phyloP scores from a whole-genome alignment of 2,329 filamentous ascomycete species.

The Aspergillus versicolor region DNA sequence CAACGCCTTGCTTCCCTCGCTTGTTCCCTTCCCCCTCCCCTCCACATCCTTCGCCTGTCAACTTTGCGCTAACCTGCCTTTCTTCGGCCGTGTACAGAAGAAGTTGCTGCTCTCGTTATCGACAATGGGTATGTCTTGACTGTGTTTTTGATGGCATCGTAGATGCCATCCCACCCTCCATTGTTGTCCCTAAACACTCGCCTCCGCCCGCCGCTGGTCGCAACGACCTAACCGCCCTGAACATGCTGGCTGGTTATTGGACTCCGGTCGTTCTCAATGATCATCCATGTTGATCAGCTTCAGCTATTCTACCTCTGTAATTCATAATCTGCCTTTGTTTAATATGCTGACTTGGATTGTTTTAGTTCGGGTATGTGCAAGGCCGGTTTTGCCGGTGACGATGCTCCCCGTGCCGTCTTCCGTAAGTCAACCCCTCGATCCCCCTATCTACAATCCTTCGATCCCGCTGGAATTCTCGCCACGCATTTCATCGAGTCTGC shows the following conservation, averaged over 20 bases:
- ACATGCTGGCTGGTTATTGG: not conserved
- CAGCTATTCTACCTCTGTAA: not conserved
- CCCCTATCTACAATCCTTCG: slow-evolving; percentile 10
- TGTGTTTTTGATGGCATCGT: slow-evolving; percentile 14
- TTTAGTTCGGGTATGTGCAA: slow-evolving; percentile 99
- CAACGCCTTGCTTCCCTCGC: slow-evolving; percentile 25
- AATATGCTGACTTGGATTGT: slow-evolving; percentile 16
- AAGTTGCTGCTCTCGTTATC: slow-evolving; percentile 99
- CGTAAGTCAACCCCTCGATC: slow-evolving; percentile 68
- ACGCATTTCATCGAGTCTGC: slow-evolving; percentile 14
- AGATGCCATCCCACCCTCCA: slow-evolving; percentile 11
- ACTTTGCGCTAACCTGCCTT: slow-evolving; percentile 35
- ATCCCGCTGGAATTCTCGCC: slow-evolving; percentile 23
- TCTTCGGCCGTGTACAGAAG: slow-evolving; percentile 65
- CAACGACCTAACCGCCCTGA: slow-evolving; percentile 2
- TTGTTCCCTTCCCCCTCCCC: slow-evolving; percentile 21
- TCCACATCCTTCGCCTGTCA: slow-evolving; percentile 12
- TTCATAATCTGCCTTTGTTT: not conserved
- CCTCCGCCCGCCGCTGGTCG: slow-evolving; percentile 10
- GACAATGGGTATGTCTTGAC: slow-evolving; percentile 96
- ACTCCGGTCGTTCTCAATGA: not conserved
- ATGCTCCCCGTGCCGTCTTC: slow-evolving; percentile 99
- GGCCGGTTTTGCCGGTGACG: slow-evolving; percentile 99
- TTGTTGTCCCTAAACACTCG: slow-evolving; percentile 12
- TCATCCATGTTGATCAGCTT: not conserved